Base-by-base conservation (phyloP, 2,329 filamentous ascomycete species). In the Fusarium annulatum region DNA sequence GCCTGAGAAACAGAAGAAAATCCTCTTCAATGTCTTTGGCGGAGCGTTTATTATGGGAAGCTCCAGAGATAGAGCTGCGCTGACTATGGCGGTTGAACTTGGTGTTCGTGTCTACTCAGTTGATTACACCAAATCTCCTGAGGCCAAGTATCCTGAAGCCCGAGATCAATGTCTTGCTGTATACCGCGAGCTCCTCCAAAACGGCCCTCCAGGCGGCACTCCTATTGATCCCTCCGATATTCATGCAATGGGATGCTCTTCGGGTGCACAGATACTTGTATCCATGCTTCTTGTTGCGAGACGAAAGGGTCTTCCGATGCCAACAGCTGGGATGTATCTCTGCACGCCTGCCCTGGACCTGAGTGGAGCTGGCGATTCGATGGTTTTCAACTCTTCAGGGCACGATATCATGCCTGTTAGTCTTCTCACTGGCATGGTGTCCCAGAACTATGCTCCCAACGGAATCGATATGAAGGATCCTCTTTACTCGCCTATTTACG, bases 181-280 rank as follows among this genome's bases (percentile, higher is more conserved):
- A 5, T 53, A 53, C n/a, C 14, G 19, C 19, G 51, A 53, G 19
- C 34, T 53, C 1, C 18, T 53, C 9, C 51, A n/a, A 18, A 14
- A 38, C 0, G 51, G 34, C 4, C 23, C 23, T 9, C 19, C 23
- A 2, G 9, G 34, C 1, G 14, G 14, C 2, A 1, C 3, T 9
- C 34, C 34, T 10, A 3, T n/a, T 18, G 7, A 39, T 16, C 34
- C 34, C 0, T 39, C 14, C 2, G 0, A 39, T 9, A n/a, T 53
- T 1, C 10, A 38, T 7, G 34, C 34, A 3, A 53, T 53, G 51
- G 51, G 51, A 1, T 39, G 51, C 1, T 53, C 34, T 28, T 53
- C 51, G 0, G 51, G 34, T 3, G 51, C 51, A 3, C 51, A 53
- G 10, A n/a, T 28, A 11, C 51, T 53, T 2, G 34, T 53, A 1